These are phyloP conservation scores for Citrus maxima DNA, from an alignment of 345 rosid genomes.

Conservation along the genomic window DNA sequence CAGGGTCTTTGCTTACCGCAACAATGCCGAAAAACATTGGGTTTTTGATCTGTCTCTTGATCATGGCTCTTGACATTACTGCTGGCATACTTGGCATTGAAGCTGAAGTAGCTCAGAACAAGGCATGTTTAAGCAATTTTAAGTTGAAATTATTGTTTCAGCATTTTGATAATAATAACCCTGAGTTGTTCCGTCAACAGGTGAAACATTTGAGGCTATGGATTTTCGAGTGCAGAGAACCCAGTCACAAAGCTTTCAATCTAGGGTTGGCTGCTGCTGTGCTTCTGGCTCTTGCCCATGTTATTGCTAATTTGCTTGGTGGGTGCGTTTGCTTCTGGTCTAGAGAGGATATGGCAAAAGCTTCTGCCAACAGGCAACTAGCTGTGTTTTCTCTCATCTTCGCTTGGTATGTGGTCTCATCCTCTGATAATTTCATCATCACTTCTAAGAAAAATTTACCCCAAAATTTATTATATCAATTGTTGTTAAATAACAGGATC, in stretches of 20 bases:
- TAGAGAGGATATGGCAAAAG: slow-evolving; percentile 37
- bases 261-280: slow-evolving; percentile 72
- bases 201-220: slow-evolving; percentile 64
- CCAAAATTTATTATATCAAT: neutral
- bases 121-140: slow-evolving; percentile 26
- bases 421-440: neutral
- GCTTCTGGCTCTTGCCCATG: slow-evolving; percentile 60
- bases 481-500: slow-evolving; percentile 42
- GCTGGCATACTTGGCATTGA: slow-evolving; percentile 63
- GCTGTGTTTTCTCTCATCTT: slow-evolving; percentile 77
- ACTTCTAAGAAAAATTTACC: neutral
- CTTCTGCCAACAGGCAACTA: slow-evolving; percentile 67
- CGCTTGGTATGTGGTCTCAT: slow-evolving; percentile 49
- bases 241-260: slow-evolving; percentile 68
- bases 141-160: neutral
- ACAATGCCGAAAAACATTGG: slow-evolving; percentile 32
- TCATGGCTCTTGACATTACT: slow-evolving; percentile 46
- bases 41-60: slow-evolving; percentile 42
- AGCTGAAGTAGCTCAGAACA: slow-evolving; percentile 53
- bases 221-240: slow-evolving; percentile 82
- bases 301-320: slow-evolving; percentile 54
- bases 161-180: neutral
- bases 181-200: slow-evolving; percentile 29
- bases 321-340: slow-evolving; percentile 74
- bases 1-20: neutral